These are phyloP conservation scores for Licmophora abbreviata DNA, from an alignment of 108 stramenopile genomes.

Conservation along the genomic window DNA sequence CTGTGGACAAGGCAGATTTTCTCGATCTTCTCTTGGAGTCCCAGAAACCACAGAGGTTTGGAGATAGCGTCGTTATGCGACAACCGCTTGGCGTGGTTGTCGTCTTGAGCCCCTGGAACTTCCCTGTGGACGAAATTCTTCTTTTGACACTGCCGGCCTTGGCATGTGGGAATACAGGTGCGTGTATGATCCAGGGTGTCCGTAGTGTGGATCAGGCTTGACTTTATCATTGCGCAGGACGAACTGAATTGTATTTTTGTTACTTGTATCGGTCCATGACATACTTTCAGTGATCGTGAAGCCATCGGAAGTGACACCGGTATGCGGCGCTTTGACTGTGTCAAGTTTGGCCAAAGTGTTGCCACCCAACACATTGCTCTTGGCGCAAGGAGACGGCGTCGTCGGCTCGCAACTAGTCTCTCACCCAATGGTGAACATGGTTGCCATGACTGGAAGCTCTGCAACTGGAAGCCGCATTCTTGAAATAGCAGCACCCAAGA, in stretches of 20 bases:
- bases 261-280: neutral
- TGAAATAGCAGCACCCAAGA: constrained; percentile 41
- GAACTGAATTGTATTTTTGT: neutral
- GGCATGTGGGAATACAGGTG: constrained; percentile 54
- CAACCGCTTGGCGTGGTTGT: constrained; percentile 79
- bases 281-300: constrained; percentile 93
- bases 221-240: neutral
- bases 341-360: constrained; percentile 38
- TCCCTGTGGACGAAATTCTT: constrained; percentile 83
- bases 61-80: constrained; percentile 42
- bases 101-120: constrained; percentile 75
- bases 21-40: constrained; percentile 52
- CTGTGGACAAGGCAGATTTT: constrained; percentile 45
- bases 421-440: constrained; percentile 59
- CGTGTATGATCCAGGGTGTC: neutral
- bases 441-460: constrained; percentile 88
- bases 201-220: neutral
- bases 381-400: constrained; percentile 82
- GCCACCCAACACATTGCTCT: constrained; percentile 67
- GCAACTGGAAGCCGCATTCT: constrained; percentile 73
- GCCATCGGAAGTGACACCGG: constrained; percentile 88
- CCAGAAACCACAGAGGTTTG: constrained; percentile 29
- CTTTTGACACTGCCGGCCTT: constrained; percentile 65
- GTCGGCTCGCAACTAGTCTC: constrained; percentile 67
- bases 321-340: constrained; percentile 50